These are phyloP conservation scores for Cyclotella distinguenda DNA, from an alignment of 108 stramenopile genomes.

Conservation along the genomic window DNA sequence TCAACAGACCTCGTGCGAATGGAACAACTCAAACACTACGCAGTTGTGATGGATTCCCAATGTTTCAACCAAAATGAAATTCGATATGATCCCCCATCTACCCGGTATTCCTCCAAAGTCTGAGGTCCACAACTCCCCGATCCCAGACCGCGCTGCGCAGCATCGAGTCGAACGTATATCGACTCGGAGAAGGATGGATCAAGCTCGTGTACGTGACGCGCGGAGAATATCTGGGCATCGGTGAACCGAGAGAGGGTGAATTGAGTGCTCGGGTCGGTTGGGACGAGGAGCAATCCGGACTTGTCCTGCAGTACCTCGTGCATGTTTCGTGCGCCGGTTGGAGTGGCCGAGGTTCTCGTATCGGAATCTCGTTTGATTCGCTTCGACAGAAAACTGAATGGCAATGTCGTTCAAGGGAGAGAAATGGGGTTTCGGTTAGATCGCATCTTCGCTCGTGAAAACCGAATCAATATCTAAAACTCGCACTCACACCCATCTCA, in stretches of 20 bases:
- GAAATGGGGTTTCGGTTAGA: too few species aligned
- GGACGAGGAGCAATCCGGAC: slow-evolving; percentile 20
- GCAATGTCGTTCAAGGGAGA: neutral
- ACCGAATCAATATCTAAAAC: neutral
- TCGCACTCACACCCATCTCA: slow-evolving; percentile 36
- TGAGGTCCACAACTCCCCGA: slow-evolving; percentile 44
- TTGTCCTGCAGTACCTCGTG: slow-evolving; percentile 1
- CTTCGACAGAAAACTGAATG: slow-evolving; percentile 26
- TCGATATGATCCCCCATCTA: slow-evolving; percentile 20
- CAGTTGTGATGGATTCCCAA: too few species aligned
- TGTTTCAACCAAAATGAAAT: slow-evolving; percentile 22
- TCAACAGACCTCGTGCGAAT: neutral
- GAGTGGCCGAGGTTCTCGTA: neutral
- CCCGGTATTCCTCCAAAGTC: slow-evolving; percentile 26
- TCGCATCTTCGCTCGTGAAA: too few species aligned
- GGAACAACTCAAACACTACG: neutral
- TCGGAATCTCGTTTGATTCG: neutral
- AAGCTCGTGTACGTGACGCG: slow-evolving; percentile 20
- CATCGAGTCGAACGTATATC: slow-evolving; percentile 34
- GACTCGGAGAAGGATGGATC: slow-evolving; percentile 5
- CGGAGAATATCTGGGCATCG: slow-evolving; percentile 17
- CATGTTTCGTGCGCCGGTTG: neutral
- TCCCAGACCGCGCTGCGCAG: slow-evolving; percentile 40
- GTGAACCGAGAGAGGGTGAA: slow-evolving; percentile 23
- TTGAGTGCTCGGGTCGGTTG: slow-evolving; percentile 10